Base-by-base conservation (phyloP, 306 rosid genomes). In the Cicer arietinum region DNA sequence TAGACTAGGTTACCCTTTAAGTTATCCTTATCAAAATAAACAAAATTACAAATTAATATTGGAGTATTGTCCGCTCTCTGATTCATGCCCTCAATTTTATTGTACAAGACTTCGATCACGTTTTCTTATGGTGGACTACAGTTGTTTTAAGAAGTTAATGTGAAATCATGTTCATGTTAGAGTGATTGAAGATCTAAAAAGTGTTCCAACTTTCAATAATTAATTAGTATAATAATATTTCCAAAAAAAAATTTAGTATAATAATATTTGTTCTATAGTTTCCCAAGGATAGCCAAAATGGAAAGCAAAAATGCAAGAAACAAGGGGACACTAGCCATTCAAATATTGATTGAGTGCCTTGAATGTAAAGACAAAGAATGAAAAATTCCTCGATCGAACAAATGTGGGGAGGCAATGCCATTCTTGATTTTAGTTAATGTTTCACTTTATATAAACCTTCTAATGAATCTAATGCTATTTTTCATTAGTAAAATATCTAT, bases 301-400 rank as follows among this genome's bases (percentile, higher is more conserved):
- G 48, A 10, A 69, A 51, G 52, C 47, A 42, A 52, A 59, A 75
- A 66, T 59, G 74, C 62, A 65, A 66, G 84, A 81, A 88, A 82
- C 87, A 84, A 81, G 78, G 89, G 69, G 67, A 80, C 85, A 85
- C 8, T 30, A 77, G 62, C 85, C 79, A 77, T 85, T 80, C 77
- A 80, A 79, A 78, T 73, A 44, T 78, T 67, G 75, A 73, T 81
- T 0, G 48, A 76, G 75, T 45, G 45, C 64, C 76, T 69, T 73
- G 42, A 67, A 77, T 70, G 62, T 72, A 70, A 82, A 53, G 91
- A 88, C 91, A 85, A 44, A 77, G 74, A 79, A 62, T 78, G 73
- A 79, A 77, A 72, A 82, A 84, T 73, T 85, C 88, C 88, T 86
- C 81, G 93, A 63, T 80, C 0, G 17, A 71, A 76, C 71, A 80